phyloP scores from a whole-genome alignment of 2,329 filamentous ascomycete genomes.

The Arthroderma uncinatum region DNA sequence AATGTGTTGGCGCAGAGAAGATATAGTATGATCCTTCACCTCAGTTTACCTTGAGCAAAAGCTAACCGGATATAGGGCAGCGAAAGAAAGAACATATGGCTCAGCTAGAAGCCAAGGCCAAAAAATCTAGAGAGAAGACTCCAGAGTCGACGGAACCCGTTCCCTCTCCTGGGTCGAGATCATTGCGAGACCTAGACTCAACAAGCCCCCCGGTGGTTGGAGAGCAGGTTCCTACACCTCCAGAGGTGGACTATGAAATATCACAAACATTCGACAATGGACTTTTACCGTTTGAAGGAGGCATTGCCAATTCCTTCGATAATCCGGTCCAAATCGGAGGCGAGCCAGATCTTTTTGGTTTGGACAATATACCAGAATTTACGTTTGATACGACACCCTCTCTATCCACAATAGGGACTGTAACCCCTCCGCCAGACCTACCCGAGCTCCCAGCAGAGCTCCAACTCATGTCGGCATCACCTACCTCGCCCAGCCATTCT shows the following conservation, averaged over 20 bases:
- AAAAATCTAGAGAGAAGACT: not conserved
- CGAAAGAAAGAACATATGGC: constrained; percentile 21
- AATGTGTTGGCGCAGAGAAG: constrained; percentile 45
- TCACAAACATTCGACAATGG: not conserved
- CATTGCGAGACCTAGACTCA: not conserved
- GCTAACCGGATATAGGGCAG: constrained; percentile 13
- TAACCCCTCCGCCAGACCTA: not conserved
- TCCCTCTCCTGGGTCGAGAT: not conserved
- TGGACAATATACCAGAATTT: not conserved
- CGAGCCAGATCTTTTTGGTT: constrained; percentile 5
- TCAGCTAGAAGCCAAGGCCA: constrained; percentile 18
- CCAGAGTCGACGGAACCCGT: not conserved
- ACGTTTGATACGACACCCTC: not conserved
- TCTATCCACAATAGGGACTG: not conserved
- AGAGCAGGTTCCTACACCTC: constrained; percentile 3
- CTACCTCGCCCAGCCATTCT: constrained; percentile 5
- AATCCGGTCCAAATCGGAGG: not conserved
- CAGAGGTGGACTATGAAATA: not conserved
- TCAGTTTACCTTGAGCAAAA: not conserved
- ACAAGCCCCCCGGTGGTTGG: not conserved
- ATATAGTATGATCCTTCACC: constrained; percentile 34
- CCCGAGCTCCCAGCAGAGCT: constrained; percentile 8
- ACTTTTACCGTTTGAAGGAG: not conserved
- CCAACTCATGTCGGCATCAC: constrained; percentile 6
- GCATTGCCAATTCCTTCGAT: not conserved